Conservation (phyloP, 768 basidiomycete genomes). For the Lactarius vividus region DNA sequence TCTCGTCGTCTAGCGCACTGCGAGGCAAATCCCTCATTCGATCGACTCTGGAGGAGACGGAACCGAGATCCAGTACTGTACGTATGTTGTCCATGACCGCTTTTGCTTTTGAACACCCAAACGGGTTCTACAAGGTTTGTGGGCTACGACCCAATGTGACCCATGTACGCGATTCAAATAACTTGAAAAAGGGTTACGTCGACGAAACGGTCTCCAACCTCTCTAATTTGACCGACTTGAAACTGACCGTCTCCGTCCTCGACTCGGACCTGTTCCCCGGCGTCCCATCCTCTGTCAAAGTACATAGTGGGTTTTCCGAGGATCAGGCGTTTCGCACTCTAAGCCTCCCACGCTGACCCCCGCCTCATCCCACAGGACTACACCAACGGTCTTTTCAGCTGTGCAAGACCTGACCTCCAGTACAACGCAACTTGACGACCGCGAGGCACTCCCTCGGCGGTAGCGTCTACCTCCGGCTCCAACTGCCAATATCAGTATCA, state of each 20-base stretch:
- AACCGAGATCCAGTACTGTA: not conserved
- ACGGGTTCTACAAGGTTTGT: constrained; percentile 32
- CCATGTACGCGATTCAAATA: constrained; percentile 21
- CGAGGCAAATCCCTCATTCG: not conserved
- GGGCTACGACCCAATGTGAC: constrained; percentile 51
- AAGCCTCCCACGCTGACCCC: not conserved
- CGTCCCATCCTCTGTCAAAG: constrained; percentile 40
- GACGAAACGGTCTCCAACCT: not conserved
- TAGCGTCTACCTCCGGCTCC: constrained; percentile 30
- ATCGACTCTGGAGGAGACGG: not conserved
- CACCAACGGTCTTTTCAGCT: constrained; percentile 39
- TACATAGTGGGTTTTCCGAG: constrained; percentile 52
- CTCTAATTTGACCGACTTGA: not conserved
- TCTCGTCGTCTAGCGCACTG: constrained; percentile 2
- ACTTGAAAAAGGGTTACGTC: not conserved
- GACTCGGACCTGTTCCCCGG: constrained; percentile 54
- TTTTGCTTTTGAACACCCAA: not conserved
- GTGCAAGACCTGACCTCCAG: constrained; percentile 39
- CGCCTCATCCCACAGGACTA: constrained; percentile 33
- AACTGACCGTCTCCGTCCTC: constrained; percentile 34
- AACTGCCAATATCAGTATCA: constrained; percentile 35
- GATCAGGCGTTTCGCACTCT: constrained; percentile 39
- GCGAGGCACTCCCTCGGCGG: constrained; percentile 39
- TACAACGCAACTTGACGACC: constrained; percentile 39
- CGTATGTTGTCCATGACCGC: not conserved